Evolutionary conservation across 176 grass and related monocot species (phyloP), one percentile per base, ranked within the genome.

Genomic region (Bolboschoenus planiculmis): DNA sequence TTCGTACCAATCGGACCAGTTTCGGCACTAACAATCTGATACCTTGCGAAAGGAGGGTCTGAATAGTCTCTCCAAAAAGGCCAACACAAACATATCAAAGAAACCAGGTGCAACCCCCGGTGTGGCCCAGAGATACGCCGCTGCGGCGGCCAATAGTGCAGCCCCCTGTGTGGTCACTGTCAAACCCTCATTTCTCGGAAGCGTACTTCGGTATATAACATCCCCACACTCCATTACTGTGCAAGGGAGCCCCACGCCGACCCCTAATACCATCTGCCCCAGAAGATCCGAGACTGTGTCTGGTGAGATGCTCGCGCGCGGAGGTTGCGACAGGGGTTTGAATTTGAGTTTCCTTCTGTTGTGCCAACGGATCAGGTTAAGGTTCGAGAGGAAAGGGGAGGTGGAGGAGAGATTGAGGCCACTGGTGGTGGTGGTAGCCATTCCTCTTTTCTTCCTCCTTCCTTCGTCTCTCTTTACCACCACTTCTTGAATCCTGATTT

Each of bases 151-250:
- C 4, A 93, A 84, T 48, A 99, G 92, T 46, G 89, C 84, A 21
- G 76, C 66, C 26, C 96, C 93, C 4, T 91, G 92, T 33, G 84
- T 79, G 0, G 96, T 99, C 84, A 99, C 55, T 33, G 87, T 95
- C 84, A 99, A 89, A 21, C 92, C 92, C 7, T 93, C 86, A 51
- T 86, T 88, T 56, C 78, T 91, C 15, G 96, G 96, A 13, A 99
- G 92, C 56, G 96, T 99, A 84, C 96, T 99, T 57, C 92, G 90
- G 89, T 99, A 99, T 84, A 99, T 99, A 84, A 95, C 89, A 87
- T 99, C 96, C 37, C 96, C 96, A 85, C 92, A 99, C 42, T 89
- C 68, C 96, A 99, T 99, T 16, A 99, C 96, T 80, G 96, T 99
- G 87, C 96, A 99, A 42, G 96, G 96, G 1, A 99, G 92, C 62